phyloP scores from a whole-genome alignment of 2,329 filamentous ascomycete species.

The Proliferodiscus dingleyae region DNA sequence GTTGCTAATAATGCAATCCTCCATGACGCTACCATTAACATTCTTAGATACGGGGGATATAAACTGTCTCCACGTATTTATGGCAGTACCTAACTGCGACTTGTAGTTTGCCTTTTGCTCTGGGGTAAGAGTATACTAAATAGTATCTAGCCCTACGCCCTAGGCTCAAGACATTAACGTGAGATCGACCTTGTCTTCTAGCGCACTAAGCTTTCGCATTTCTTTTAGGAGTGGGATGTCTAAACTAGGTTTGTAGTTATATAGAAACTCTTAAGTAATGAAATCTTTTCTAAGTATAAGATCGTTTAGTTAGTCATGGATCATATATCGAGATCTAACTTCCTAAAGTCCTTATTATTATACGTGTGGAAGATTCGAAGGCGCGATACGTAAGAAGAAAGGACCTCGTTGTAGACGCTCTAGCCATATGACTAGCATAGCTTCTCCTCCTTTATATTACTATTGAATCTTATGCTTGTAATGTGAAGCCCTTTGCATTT shows the following conservation, averaged over 20 bases:
- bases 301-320: conserved; percentile 14
- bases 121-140: conserved; percentile 10
- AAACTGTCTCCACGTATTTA: conserved; percentile 11
- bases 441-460: no score
- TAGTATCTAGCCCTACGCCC: conserved; percentile 8
- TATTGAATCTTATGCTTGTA: no score
- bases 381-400: no score
- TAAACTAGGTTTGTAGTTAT: conserved; percentile 7
- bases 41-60: conserved; percentile 9
- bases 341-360: no score
- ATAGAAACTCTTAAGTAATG: conserved; percentile 15
- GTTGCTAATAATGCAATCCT: conserved; percentile 8
- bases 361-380: no score
- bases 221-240: conserved; percentile 12
- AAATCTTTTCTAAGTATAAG: conserved; percentile 11
- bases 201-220: conserved; percentile 10
- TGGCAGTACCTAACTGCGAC: conserved; percentile 4
- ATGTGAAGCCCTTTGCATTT: no score
- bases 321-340: conserved; percentile 11
- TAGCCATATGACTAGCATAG: no score
- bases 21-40: conserved; percentile 9
- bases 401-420: no score
- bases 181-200: conserved; percentile 8
- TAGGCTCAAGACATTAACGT: conserved; percentile 13
- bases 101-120: conserved; percentile 9